Evolutionary conservation across 441 rosid genomes (phyloP).

Genomic region (Arabidopsis lyrata): DNA sequence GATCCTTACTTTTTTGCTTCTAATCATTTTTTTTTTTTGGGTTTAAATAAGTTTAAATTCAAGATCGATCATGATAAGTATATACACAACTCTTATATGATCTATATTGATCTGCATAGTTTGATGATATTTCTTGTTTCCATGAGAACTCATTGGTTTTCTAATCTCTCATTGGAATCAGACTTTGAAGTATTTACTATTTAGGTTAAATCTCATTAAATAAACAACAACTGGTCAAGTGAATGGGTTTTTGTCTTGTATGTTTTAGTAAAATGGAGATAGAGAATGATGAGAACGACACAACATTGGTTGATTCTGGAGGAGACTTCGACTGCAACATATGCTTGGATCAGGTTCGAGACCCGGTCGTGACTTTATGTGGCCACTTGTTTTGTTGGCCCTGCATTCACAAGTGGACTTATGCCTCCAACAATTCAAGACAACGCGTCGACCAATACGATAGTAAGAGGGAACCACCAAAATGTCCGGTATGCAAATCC

Average conservation of each 20-base stretch:
- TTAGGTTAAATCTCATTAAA: constrained; percentile 20
- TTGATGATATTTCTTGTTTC: constrained; percentile 10
- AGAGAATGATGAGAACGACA: constrained; percentile 18
- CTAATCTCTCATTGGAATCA: neutral
- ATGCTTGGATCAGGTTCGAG: constrained; percentile 66
- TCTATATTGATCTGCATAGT: neutral
- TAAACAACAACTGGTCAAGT: constrained; percentile 31
- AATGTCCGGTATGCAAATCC: constrained; percentile 75
- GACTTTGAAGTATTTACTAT: constrained; percentile 17
- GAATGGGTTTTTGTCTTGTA: constrained; percentile 16
- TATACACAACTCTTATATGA: constrained; percentile 1
- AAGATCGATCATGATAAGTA: constrained; percentile 18
- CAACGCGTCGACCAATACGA: constrained; percentile 43
- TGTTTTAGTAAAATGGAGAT: constrained; percentile 41
- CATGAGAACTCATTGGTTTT: neutral
- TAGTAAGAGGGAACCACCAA: constrained; percentile 44
- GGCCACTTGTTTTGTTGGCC: constrained; percentile 84
- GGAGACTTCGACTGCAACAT: constrained; percentile 70
- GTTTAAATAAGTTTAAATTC: neutral
- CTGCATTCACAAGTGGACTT: constrained; percentile 68
- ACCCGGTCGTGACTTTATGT: constrained; percentile 74
- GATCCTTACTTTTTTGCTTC: neutral
- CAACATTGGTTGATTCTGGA: constrained; percentile 38
- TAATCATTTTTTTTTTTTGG: neutral
- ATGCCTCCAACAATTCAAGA: constrained; percentile 46